Percentiles rank a stretch among this genome's conserved stretches.
phyloP scores from a whole-genome alignment of 345 rosid species.

The Psidium friedrichsthalianum region DNA sequence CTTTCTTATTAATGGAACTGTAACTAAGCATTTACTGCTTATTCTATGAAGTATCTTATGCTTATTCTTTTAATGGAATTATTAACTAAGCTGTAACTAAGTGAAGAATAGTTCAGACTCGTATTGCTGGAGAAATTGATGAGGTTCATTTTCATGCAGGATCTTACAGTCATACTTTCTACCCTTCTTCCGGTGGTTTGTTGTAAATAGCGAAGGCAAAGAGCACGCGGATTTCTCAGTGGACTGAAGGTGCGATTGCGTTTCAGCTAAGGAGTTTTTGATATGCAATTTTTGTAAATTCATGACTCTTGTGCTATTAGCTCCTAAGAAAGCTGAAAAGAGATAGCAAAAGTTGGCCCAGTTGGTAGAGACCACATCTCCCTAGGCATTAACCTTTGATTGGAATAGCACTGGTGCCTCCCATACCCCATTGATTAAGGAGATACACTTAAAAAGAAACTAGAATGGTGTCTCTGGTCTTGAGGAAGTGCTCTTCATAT shows the following conservation, averaged over 20 bases:
- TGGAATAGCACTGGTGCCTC: not conserved
- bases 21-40: not conserved
- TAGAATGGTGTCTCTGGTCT: not conserved
- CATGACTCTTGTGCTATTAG: not conserved
- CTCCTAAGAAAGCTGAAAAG: not conserved
- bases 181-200: conserved; percentile 84
- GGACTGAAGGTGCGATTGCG: conserved; percentile 53
- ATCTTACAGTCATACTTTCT: conserved; percentile 69
- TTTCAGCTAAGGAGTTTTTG: not conserved
- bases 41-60: not conserved
- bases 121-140: not conserved
- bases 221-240: conserved; percentile 55
- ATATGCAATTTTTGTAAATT: not conserved
- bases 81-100: not conserved
- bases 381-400: not conserved
- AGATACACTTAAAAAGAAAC: not conserved
- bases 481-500: not conserved
- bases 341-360: not conserved
- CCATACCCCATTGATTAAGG: not conserved
- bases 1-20: not conserved
- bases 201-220: conserved; percentile 46
- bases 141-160: conserved; percentile 26
- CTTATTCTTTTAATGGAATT: not conserved
- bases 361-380: not conserved
- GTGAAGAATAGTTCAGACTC: not conserved